Evolutionary conservation across 805 yeast genomes (phyloP), one percentile per base, ranked within the genome.

Genomic region (Candida suzukii): DNA sequence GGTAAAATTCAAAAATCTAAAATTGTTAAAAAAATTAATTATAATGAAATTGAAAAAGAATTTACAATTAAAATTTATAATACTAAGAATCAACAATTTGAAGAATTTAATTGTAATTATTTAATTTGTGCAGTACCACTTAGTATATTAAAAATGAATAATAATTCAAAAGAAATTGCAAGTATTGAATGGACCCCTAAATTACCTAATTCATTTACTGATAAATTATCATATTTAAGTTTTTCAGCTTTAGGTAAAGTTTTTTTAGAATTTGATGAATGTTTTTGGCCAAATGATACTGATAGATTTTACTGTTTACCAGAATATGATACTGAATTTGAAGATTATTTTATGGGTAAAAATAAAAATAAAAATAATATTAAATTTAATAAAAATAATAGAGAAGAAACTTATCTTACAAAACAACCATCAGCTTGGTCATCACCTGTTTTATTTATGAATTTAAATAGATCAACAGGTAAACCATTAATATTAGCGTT

Each of bases 121-220:
- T 39, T 73, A 21, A 57, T 76, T 13, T 71, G 74, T 13, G 66
- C 79, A 0, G 70, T 70, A 7, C 82, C 82, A 2, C 64, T 70
- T 44, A 70, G 78, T 40, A 58, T 76, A 9, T 57, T 76, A 31
- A 60, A 65, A 34, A 54, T 72, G 35, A 53, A 53, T 1, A 55
- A 59, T 24, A 53, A 53, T 1, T 55, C 58, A 25, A 34, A 41
- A 14, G 45, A 39, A 1, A 53, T 51, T 35, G 38, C 29, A 16
- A 67, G 64, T 12, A 62, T 63, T 28, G 52, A 57, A 34, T 64
- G 66, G 47, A 43, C 24, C 3, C 64, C 62, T 20, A 45, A 50
- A 25, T 57, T 73, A 21, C 77, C 78, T 2, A 21, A 25, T 3
- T 40, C 42, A 3, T 41, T 71, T 27, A 42, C 46, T 3, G 39